These are phyloP conservation scores for Fusarium mangiferae DNA, from an alignment of 2,329 filamentous ascomycete species.

Conservation along the genomic window DNA sequence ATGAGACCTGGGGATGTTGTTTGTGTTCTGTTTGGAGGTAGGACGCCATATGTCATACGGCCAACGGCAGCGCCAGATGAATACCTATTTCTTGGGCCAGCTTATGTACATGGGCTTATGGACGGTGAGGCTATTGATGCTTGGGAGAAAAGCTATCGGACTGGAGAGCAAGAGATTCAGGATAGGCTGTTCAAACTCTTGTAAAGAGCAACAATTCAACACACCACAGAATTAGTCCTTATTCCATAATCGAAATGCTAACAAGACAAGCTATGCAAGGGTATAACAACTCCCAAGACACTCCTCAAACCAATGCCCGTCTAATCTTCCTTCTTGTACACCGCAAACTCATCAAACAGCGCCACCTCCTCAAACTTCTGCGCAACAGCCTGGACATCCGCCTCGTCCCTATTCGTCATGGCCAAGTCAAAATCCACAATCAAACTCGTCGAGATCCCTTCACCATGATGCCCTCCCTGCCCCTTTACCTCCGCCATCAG, in stretches of 20 bases:
- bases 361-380: slow-evolving; percentile 11
- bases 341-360: slow-evolving; percentile 14
- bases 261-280: neutral
- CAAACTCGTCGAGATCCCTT: neutral
- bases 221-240: accelerated
- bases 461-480: neutral
- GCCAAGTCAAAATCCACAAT: slow-evolving; percentile 10
- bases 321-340: slow-evolving; percentile 7
- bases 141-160: neutral
- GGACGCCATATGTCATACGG: neutral
- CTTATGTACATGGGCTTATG: neutral
- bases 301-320: neutral
- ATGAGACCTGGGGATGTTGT: neutral
- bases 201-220: neutral
- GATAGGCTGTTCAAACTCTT: neutral
- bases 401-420: neutral
- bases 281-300: neutral
- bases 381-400: neutral
- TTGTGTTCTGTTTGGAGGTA: neutral
- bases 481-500: neutral
- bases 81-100: neutral
- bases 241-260: neutral
- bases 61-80: neutral
- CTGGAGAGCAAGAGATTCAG: neutral
- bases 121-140: neutral